Evolutionary conservation across 2,329 filamentous ascomycete genomes (phyloP).

Genomic region (Aspergillus brunneoviolaceus): DNA sequence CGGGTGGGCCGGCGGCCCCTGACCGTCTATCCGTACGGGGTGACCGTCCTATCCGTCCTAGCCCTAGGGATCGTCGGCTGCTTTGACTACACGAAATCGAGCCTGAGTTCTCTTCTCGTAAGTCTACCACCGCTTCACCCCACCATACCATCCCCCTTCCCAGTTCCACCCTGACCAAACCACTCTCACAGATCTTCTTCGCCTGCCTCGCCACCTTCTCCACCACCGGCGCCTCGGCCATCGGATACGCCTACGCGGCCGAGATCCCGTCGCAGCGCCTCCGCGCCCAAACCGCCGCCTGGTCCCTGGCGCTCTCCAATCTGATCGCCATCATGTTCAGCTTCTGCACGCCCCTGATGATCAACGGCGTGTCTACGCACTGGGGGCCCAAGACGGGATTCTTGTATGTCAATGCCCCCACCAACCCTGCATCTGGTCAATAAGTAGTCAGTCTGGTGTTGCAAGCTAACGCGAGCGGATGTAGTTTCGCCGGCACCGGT

Average conservation of each 20-base stretch:
- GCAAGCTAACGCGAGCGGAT: neutral
- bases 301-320: constrained; percentile 43
- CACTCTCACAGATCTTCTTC: constrained; percentile 37
- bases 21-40: constrained; percentile 42
- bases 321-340: constrained; percentile 46
- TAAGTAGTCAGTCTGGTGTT: no score
- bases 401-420: constrained; percentile 33
- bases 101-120: constrained; percentile 41
- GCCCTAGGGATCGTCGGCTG: constrained; percentile 43
- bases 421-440: no score
- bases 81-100: constrained; percentile 38
- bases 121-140: no score
- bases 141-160: neutral
- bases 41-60: constrained; percentile 39
- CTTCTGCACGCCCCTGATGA: constrained; percentile 49
- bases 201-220: constrained; percentile 45
- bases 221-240: constrained; percentile 44
- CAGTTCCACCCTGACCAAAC: neutral
- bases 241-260: constrained; percentile 46
- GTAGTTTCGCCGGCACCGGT: constrained; percentile 39
- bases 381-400: constrained; percentile 50
- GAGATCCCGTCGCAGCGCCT: constrained; percentile 45
- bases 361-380: constrained; percentile 36
- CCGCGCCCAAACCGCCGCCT: constrained; percentile 42
- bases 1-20: constrained; percentile 39